phyloP scores from a whole-genome alignment of 257 asterid genomes.

The Prunella vulgaris region DNA sequence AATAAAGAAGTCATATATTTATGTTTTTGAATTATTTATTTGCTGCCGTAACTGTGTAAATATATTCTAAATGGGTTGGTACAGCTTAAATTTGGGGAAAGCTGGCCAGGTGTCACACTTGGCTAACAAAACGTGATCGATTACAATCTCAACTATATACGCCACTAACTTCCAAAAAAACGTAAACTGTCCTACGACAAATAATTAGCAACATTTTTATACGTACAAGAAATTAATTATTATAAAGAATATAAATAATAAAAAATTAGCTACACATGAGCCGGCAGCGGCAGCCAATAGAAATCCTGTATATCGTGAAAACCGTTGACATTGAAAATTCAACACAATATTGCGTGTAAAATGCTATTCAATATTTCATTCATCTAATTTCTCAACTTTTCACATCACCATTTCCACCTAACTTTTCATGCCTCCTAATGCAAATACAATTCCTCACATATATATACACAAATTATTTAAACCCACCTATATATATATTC shows the following conservation, averaged over 20 bases:
- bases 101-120: conserved; percentile 23
- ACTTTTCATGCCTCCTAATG: conserved; percentile 29
- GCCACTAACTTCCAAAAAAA: conserved; percentile 12
- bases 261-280: background rate
- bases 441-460: conserved; percentile 16
- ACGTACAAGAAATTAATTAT: conserved; percentile 32
- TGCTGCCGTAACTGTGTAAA: background rate
- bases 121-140: conserved; percentile 7
- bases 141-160: background rate
- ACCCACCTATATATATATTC: background rate
- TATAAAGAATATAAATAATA: too few species aligned
- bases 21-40: background rate
- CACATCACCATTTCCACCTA: conserved; percentile 24
- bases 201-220: background rate
- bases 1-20: too few species aligned
- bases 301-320: background rate
- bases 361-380: background rate
- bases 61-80: background rate
- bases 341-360: conserved; percentile 25
- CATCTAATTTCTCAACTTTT: background rate
- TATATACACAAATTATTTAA: too few species aligned
- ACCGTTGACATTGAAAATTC: conserved; percentile 36
- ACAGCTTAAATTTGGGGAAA: conserved; percentile 1
- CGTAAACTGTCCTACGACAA: conserved; percentile 9
- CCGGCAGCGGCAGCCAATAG: conserved; percentile 27